Conservation (phyloP, 2,329 filamentous ascomycete genomes). For the Mollisiaceae sp. region DNA sequence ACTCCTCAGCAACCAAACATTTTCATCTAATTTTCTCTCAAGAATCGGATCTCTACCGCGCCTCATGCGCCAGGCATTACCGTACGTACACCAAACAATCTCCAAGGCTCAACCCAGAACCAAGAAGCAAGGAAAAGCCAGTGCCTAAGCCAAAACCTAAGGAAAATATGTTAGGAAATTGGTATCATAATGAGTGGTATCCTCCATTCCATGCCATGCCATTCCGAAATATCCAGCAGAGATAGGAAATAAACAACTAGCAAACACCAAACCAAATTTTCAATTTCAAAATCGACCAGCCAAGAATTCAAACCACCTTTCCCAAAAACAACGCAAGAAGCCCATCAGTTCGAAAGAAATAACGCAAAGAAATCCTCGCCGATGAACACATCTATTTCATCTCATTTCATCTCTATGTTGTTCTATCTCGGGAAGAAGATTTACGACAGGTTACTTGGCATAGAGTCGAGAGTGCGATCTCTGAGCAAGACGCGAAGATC, state of each 20-base stretch:
- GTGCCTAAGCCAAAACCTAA: not conserved
- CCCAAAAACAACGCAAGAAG: not conserved
- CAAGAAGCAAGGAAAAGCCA: too few relatives aligned
- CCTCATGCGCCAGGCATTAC: not conserved
- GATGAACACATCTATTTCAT: not conserved
- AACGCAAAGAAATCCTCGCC: not conserved
- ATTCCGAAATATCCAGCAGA: constrained; percentile 3
- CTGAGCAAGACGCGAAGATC: constrained; percentile 26
- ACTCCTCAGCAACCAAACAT: too few relatives aligned
- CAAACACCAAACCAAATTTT: not conserved
- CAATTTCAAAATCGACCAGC: not conserved
- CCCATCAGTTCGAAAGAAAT: not conserved
- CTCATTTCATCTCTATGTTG: too few relatives aligned
- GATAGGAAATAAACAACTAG: not conserved
- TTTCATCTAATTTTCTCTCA: not conserved
- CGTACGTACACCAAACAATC: not conserved
- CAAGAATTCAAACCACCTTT: not conserved
- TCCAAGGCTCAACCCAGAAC: too few relatives aligned
- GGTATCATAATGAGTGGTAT: constrained; percentile 13
- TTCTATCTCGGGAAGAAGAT: too few relatives aligned
- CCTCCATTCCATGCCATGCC: constrained; percentile 10
- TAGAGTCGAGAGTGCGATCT: not conserved
- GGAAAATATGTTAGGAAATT: not conserved
- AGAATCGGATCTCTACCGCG: not conserved
- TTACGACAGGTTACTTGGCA: not conserved